Conservation (phyloP, 371 early-diverging fungal species). For the Chytridiales sp. region DNA sequence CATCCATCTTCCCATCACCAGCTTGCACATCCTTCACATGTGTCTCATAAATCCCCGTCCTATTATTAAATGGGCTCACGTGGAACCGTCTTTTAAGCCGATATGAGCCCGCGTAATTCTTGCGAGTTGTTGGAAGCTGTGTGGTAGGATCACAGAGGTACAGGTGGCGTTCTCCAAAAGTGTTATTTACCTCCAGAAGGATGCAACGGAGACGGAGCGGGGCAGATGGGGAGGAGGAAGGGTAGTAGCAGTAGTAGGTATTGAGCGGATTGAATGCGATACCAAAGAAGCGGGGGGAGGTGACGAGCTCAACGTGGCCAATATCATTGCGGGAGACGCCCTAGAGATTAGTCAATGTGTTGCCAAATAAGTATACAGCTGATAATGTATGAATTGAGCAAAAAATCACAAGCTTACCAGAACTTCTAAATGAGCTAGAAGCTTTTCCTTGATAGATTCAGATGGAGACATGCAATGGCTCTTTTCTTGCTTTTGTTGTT, state of each 20-base stretch:
- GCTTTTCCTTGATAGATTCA: constrained; percentile 23
- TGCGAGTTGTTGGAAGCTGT: not conserved
- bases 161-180: constrained; percentile 57
- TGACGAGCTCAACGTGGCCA: constrained; percentile 42
- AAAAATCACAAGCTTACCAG: constrained; percentile 18
- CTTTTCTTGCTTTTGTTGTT: too few species aligned
- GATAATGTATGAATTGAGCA: too few species aligned
- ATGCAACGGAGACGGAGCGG: constrained; percentile 20
- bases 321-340: constrained; percentile 3
- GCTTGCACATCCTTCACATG: constrained; percentile 27
- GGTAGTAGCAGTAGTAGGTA: constrained; percentile 48
- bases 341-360: constrained; percentile 1
- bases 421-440: constrained; percentile 5
- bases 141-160: constrained; percentile 41
- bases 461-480: too few species aligned
- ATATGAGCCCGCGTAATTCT: constrained; percentile 35
- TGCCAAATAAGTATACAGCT: too few species aligned
- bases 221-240: not conserved
- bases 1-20: constrained; percentile 23
- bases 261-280: constrained; percentile 56
- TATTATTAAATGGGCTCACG: constrained; percentile 62
- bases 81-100: constrained; percentile 49
- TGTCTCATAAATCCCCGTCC: constrained; percentile 50
- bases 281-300: constrained; percentile 52
- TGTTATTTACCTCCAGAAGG: constrained; percentile 59